Conservation (phyloP, 1,284 basidiomycete species). For the Megacollybia platyphylla region DNA sequence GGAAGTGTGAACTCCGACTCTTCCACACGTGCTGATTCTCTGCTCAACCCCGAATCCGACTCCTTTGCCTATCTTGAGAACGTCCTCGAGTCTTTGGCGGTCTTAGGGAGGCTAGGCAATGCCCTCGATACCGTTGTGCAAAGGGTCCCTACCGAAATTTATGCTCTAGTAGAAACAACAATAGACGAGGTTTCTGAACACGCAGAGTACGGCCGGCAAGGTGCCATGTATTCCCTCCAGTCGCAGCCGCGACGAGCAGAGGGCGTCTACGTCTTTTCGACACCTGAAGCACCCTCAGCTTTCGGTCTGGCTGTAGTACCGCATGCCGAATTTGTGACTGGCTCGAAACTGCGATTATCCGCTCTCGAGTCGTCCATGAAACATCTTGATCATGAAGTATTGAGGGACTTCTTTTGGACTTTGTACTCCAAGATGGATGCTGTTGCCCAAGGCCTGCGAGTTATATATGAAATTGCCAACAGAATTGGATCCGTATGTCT, state of each 20-base stretch:
- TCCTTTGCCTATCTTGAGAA: slow-evolving; percentile 93
- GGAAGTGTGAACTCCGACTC: slow-evolving; percentile 12
- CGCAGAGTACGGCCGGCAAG: slow-evolving; percentile 57
- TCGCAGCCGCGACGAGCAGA: slow-evolving; percentile 24
- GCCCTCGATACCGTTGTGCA: slow-evolving; percentile 82
- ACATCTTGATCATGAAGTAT: slow-evolving; percentile 70
- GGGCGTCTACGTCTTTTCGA: slow-evolving; percentile 38
- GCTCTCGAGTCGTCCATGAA: slow-evolving; percentile 69
- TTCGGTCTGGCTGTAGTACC: slow-evolving; percentile 8
- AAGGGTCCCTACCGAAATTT: slow-evolving; percentile 78
- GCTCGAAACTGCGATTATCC: slow-evolving; percentile 53
- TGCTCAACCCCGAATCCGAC: slow-evolving; percentile 77
- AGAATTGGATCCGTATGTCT: slow-evolving; percentile 73
- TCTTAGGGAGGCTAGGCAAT: slow-evolving; percentile 79
- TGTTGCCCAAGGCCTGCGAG: slow-evolving; percentile 85
- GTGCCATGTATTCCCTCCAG: slow-evolving; percentile 23
- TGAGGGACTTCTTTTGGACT: slow-evolving; percentile 95
- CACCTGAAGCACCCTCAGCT: slow-evolving; percentile 16
- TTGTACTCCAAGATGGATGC: slow-evolving; percentile 94
- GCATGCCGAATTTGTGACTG: slow-evolving; percentile 21
- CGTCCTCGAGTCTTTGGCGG: slow-evolving; percentile 83
- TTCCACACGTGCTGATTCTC: slow-evolving; percentile 11
- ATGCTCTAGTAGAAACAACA: slow-evolving; percentile 75
- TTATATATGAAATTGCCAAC: slow-evolving; percentile 85
- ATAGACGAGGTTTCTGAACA: slow-evolving; percentile 88